Conservation (phyloP, 495 filamentous ascomycete genomes). For the Penicillium manginii region DNA sequence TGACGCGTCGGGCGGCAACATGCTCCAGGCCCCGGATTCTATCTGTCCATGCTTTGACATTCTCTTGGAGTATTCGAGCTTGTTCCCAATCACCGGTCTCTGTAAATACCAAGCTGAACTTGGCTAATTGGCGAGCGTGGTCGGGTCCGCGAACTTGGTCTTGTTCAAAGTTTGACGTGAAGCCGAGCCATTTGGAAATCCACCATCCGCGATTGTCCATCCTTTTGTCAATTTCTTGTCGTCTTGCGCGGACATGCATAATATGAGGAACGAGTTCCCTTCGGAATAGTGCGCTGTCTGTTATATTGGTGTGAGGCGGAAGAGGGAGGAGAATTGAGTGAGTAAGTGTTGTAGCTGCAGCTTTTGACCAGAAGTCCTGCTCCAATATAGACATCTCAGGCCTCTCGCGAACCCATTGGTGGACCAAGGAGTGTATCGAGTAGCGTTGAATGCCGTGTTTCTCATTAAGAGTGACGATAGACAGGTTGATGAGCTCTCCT, state of each 20-base stretch:
- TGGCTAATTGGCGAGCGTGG: slow-evolving; percentile 25
- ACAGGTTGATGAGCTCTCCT: slow-evolving; percentile 30
- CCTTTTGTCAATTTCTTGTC: slow-evolving; percentile 16
- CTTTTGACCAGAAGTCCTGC: slow-evolving; percentile 44
- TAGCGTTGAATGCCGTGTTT: slow-evolving; percentile 26
- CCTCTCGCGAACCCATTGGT: slow-evolving; percentile 41
- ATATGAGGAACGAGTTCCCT: slow-evolving; percentile 34
- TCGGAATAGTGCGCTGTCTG: slow-evolving; percentile 14
- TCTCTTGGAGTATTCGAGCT: slow-evolving; percentile 28
- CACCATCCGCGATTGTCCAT: slow-evolving; percentile 16
- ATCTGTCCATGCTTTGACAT: slow-evolving; percentile 14
- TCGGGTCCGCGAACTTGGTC: slow-evolving; percentile 12
- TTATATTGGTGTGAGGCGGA: slow-evolving; percentile 27
- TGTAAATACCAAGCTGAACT: slow-evolving; percentile 41
- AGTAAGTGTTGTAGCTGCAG: slow-evolving; percentile 28
- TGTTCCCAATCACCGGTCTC: slow-evolving; percentile 32
- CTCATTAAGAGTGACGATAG: slow-evolving; percentile 32
- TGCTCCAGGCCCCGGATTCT: background rate
- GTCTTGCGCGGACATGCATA: slow-evolving; percentile 22
- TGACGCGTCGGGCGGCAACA: background rate
- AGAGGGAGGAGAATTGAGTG: slow-evolving; percentile 33
- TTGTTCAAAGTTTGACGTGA: slow-evolving; percentile 7
- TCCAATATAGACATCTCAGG: slow-evolving; percentile 29
- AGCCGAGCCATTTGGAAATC: slow-evolving; percentile 14
- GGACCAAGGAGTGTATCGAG: slow-evolving; percentile 46